Base-by-base conservation (phyloP, 345 rosid genomes). In the Lepidium aucheri region DNA sequence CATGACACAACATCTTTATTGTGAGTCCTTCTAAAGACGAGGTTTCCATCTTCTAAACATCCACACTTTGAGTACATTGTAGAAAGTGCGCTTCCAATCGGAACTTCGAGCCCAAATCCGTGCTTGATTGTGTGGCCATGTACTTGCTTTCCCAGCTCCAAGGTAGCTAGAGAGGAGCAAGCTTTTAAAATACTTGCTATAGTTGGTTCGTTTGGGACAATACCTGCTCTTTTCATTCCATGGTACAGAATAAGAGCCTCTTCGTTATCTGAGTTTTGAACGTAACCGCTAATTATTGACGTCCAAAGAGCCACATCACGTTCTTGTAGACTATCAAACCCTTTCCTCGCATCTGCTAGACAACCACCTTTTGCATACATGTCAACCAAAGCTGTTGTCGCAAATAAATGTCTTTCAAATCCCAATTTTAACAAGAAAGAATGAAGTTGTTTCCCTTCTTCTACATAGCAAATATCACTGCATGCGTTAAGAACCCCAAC, bases 401-500 rank as follows among this genome's bases (percentile, higher is more conserved):
- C 78, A 63, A 74, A 85, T 45, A 85, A 65, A 61, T 86, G 96
- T 30, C 72, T 77, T 55, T 77, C 95, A 11, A 71, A 86, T 60
- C 90, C 96, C 75, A 84, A 67, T 70, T 86, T 89, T 44, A 89
- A 59, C 53, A 81, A 68, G 69, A 76, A 84, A 40, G 67, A 74
- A 68, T 91, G 96, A 51, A 79, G 73, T 75, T 89, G 98, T 70
- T 77, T 83, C 63, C 96, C 96, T 80, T 78, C 87, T 53, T 62
- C 78, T n/a, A 77, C 32, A 53, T 83, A 84, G 73, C 74, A 79
- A 38, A 76, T 24, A 60, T 82, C 91, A 72, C 91, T 83, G 57
- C 96, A 89, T 49, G 96, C 90, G 67, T 84, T 91, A 56, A 91
- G 85, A 74, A 84, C 87, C 45, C 95, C 90, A 34, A 86, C 89